Evolutionary conservation across 2,329 filamentous ascomycete genomes (phyloP), one percentile per base, ranked within the genome.

Genomic region (Trichoderma lentiforme): DNA sequence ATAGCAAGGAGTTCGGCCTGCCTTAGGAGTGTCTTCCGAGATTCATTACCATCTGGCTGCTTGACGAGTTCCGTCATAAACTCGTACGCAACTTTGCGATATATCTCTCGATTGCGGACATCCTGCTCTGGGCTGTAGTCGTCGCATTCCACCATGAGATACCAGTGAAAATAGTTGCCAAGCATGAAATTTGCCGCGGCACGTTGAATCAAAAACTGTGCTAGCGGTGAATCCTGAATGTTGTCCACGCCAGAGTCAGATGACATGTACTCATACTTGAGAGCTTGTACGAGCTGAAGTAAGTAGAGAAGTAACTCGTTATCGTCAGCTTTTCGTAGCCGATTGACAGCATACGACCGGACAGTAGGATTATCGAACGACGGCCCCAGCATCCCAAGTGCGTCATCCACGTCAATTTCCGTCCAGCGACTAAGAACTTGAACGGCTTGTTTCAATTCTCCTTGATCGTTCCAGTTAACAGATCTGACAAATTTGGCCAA

Each of bases 401-500:
- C 96, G 83, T 98, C 96, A 77, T 99, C 97, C 6, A 99, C 91
- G 78, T 98, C 96, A 72, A 99, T 97, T 75, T 97, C 94, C 0
- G 93, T 97, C 96, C 96, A 99, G 76, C 95, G 95, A 0, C 92
- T 90, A 21, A 99, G 87, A 5, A 99, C 90, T 73, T 97, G 93
- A 28, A 96, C 93, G 6, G 95, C 95, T 83, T 98, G 94, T 72
- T 93, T 91, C 4, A 93, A 91, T 84, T 99, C 95, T 73, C 90
- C 90, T 61, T 89, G 88, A 80, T 97, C 95, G 64, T 89, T 90
- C 95, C 96, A 99, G 75, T 97, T 95, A 51, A 98, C 95, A 0
- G 95, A 98, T 81, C 98, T 99, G 80, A 98, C 94, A 76, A 99
- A 97, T 78, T 99, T 99, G 39, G 95, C 99, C 72, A 98, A 85